A percentile compares a stretch with the other conserved stretches of the same genome.
phyloP scores from a whole-genome alignment of 108 stramenopile species.

The Fistulifera solaris region DNA sequence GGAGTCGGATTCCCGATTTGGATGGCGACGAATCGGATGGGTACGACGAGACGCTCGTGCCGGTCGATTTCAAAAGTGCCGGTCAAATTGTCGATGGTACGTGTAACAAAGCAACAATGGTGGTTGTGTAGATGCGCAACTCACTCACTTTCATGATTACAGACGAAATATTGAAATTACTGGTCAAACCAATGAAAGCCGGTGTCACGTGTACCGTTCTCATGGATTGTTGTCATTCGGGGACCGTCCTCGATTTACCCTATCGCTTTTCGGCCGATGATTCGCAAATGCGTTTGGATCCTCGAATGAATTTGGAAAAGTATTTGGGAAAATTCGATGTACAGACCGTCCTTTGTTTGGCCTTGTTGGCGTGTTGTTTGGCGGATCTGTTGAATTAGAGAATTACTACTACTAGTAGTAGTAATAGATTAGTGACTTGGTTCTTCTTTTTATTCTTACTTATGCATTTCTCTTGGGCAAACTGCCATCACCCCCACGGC shows the following conservation, averaged over 20 bases:
- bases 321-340: no score
- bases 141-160: no score
- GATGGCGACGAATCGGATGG: constrained; percentile 63
- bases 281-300: constrained; percentile 6
- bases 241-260: constrained; percentile 79
- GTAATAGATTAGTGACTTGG: no score
- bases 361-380: no score
- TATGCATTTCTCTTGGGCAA: constrained; percentile 1
- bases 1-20: constrained; percentile 51
- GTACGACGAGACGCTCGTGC: constrained; percentile 83
- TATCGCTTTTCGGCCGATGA: constrained; percentile 31
- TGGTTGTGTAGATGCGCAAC: no score
- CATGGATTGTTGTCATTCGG: constrained; percentile 84
- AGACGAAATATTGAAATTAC: constrained; percentile 65
- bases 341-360: no score
- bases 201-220: constrained; percentile 63
- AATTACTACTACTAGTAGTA: no score
- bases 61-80: constrained; percentile 70
- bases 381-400: no score
- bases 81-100: constrained; percentile 76
- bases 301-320: constrained; percentile 3
- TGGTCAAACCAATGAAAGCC: constrained; percentile 66
- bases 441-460: no score
- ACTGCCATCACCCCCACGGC: constrained; percentile 68
- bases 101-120: no score